Base-by-base conservation (phyloP, 805 yeast species). In the Metschnikowia dekortorum region DNA sequence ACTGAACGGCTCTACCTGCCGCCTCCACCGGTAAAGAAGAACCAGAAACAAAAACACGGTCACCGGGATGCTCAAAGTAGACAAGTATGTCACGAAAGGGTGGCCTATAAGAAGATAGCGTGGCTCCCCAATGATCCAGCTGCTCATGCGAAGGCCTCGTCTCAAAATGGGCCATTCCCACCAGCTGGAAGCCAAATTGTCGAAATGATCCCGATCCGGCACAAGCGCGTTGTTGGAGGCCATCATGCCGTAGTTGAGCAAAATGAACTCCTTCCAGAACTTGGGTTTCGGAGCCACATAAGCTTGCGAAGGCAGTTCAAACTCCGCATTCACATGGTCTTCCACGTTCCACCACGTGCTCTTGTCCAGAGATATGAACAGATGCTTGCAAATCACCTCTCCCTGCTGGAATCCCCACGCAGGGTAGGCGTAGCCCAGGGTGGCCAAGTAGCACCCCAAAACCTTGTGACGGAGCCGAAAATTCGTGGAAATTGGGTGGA, bases 91-190 rank as follows among this genome's bases (percentile, higher is more conserved):
- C 35, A 87, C 82, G 38, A 86, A 83, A 9, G 92, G 92, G 30
- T 89, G 83, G 1, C 94, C 92, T 26, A 57, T 52, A 40, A 57
- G 54, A 67, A 80, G 86, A 65, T 84, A 87, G 61, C 83, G 83
- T 57, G 77, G 73, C 51, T 70, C 74, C 8, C 76, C 78, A 40
- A 77, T 78, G 41, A 76, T 73, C 94, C 94, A 87, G 11, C 81
- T 77, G 67, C 89, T 84, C 76, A 87, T 74, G 68, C 96, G 79
- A 56, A 87, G 78, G 52, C 96, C 96, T 43, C 75, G 79, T 52
- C 82, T 76, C 61, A 87, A 73, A n/a, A 84, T 79, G 45, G 96
- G 96, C 96, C 96, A 87, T 73, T 87, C 87, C 92, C 94, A 88
- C 74, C 89, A 86, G 32, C 73, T 59, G 13, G 89, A 83, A 3